Conservation (phyloP, 495 filamentous ascomycete species). For the Parathielavia hyrcaniae region DNA sequence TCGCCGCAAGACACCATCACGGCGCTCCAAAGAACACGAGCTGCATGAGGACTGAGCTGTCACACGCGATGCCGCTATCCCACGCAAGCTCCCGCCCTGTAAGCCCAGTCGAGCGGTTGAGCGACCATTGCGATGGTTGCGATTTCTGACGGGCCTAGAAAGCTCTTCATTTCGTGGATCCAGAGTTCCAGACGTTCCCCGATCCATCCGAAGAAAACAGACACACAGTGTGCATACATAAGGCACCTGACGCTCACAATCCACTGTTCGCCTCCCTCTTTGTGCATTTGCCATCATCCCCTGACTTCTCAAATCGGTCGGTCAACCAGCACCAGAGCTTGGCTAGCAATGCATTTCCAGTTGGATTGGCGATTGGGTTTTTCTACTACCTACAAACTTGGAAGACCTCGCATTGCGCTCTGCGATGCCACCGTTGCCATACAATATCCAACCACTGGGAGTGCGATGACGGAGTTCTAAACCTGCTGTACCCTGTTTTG, state of each 20-base stretch:
- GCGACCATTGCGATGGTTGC: not conserved
- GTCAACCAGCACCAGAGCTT: not conserved
- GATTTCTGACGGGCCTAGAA: not conserved
- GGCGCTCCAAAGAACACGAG: not conserved
- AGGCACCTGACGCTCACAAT: not conserved
- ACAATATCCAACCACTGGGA: not conserved
- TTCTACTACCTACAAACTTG: not conserved
- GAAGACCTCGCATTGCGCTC: not conserved
- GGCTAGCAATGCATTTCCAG: constrained; percentile 22
- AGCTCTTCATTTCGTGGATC: not conserved
- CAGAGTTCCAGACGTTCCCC: not conserved
- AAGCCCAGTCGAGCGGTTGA: not conserved
- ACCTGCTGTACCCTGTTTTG: constrained; percentile 21
- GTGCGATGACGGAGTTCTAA: constrained; percentile 26
- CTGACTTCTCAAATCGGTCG: not conserved
- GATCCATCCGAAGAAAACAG: constrained; percentile 15
- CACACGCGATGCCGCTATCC: not conserved
- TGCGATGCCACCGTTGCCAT: not conserved
- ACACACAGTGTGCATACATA: constrained; percentile 20
- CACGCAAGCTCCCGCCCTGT: not conserved
- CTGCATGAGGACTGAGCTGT: not conserved
- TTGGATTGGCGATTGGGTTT: too few relatives aligned
- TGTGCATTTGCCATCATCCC: not conserved
- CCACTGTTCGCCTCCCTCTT: constrained; percentile 3
- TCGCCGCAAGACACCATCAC: not conserved